A percentile compares a stretch with the other conserved stretches of the same genome.
phyloP scores from a whole-genome alignment of 2,329 filamentous ascomycete genomes.

The Fonsecaea monophora region DNA sequence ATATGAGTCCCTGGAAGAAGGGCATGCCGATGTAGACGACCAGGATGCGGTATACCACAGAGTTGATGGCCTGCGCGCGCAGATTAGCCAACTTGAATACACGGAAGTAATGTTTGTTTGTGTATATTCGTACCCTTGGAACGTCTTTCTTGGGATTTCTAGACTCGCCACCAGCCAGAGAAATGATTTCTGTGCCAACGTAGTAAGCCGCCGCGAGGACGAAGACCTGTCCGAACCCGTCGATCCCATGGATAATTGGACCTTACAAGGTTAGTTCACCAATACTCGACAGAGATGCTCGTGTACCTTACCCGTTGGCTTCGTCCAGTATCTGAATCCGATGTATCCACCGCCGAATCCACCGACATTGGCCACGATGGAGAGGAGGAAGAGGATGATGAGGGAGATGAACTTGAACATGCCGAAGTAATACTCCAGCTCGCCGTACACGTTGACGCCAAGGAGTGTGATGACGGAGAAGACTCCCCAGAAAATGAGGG shows the following conservation, averaged over 20 bases:
- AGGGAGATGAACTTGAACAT: conserved; percentile 47
- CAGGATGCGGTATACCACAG: conserved; percentile 57
- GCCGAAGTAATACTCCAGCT: conserved; percentile 58
- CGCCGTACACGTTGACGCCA: conserved; percentile 58
- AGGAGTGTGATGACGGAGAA: conserved; percentile 52
- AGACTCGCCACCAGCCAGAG: conserved; percentile 64
- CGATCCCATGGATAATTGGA: conserved; percentile 46
- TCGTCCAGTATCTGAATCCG: conserved; percentile 75
- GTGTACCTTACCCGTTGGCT: conserved; percentile 55
- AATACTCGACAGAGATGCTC: neutral
- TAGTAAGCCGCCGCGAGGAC: conserved; percentile 49
- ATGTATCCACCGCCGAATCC: conserved; percentile 53
- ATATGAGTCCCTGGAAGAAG: conserved; percentile 60
- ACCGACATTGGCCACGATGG: conserved; percentile 47
- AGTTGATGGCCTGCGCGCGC: conserved; percentile 54
- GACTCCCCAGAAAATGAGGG: conserved; percentile 55
- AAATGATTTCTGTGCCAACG: conserved; percentile 57
- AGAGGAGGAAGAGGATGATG: conserved; percentile 45
- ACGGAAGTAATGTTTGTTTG: neutral
- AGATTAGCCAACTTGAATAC: conserved; percentile 38
- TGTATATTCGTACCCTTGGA: conserved; percentile 51
- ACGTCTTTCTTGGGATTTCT: conserved; percentile 60
- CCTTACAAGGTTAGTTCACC: conserved; percentile 27
- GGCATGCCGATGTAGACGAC: conserved; percentile 60
- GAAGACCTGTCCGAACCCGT: conserved; percentile 48